A percentile compares a stretch with the other conserved stretches of the same genome.
Evolutionary conservation across 352 stramenopile species (phyloP).

Genomic region (Aphanomyces euteiches): DNA sequence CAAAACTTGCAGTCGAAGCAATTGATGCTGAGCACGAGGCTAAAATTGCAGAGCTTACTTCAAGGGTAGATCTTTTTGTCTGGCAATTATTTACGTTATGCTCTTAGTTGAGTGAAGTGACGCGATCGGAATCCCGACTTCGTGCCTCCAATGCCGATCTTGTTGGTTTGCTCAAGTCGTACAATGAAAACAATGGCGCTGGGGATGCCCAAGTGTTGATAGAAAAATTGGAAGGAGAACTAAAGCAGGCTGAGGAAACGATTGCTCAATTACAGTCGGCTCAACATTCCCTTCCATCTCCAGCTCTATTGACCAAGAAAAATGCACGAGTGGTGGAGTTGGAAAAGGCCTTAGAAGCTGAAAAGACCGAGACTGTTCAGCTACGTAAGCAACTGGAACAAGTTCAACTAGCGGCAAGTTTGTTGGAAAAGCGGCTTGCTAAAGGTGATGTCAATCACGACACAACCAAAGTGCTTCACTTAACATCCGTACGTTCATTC

Average conservation of each 20-base stretch:
- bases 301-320: slow-evolving; percentile 43
- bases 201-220: slow-evolving; percentile 36
- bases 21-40: slow-evolving; percentile 26
- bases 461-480: slow-evolving; percentile 84
- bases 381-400: slow-evolving; percentile 62
- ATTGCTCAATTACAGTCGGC: slow-evolving; percentile 44
- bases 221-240: slow-evolving; percentile 42
- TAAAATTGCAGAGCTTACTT: too few relatives aligned
- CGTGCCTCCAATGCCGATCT: slow-evolving; percentile 56
- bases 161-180: slow-evolving; percentile 59
- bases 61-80: neutral
- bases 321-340: slow-evolving; percentile 48
- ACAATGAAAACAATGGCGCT: slow-evolving; percentile 50
- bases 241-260: slow-evolving; percentile 49
- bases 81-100: neutral
- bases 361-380: slow-evolving; percentile 47
- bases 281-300: slow-evolving; percentile 42
- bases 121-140: slow-evolving; percentile 36
- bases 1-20: slow-evolving; percentile 42
- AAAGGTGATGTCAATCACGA: slow-evolving; percentile 72
- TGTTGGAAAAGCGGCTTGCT: slow-evolving; percentile 69
- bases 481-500: slow-evolving; percentile 27
- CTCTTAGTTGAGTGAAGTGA: neutral
- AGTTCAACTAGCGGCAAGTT: slow-evolving; percentile 52
- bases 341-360: slow-evolving; percentile 43